Percentiles rank a stretch among this genome's conserved stretches.
Conservation (phyloP, 1,284 basidiomycete species). For the Cryptococcus wingfieldii region DNA sequence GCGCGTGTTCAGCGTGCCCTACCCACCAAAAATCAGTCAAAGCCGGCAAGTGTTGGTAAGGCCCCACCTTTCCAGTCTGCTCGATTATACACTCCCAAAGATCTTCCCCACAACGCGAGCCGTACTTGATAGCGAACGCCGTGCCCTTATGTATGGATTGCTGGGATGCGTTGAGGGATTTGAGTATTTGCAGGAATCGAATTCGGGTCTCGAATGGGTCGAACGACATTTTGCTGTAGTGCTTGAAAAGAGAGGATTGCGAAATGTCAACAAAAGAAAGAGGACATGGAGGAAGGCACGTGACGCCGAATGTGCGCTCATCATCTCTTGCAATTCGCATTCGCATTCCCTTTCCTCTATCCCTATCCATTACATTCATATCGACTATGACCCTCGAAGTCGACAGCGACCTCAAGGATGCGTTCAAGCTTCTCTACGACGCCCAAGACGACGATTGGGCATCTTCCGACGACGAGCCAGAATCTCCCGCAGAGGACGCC, state of each 20-base stretch:
- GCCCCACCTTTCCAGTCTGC: conserved; percentile 72
- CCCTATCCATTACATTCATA: no score
- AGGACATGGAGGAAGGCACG: no score
- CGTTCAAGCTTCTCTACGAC: conserved; percentile 25
- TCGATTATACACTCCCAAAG: conserved; percentile 92
- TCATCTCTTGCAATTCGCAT: no score
- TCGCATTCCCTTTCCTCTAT: no score
- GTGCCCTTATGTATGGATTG: conserved; percentile 87
- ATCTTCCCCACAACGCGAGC: conserved; percentile 75
- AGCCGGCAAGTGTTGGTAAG: background rate
- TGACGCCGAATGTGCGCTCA: no score
- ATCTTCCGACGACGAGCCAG: conserved; percentile 13
- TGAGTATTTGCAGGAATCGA: conserved; percentile 69
- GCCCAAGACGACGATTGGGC: conserved; percentile 16
- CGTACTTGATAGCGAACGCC: conserved; percentile 78
- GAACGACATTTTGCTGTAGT: conserved; percentile 53
- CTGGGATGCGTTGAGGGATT: conserved; percentile 78
- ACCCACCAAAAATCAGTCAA: background rate
- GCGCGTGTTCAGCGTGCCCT: conserved; percentile 82
- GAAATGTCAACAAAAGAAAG: no score
- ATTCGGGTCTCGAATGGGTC: conserved; percentile 87
- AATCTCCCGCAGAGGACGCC: background rate
- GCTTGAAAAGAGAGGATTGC: no score
- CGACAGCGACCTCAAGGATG: conserved; percentile 9
- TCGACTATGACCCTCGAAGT: no score